A percentile compares a stretch with the other conserved stretches of the same genome.
phyloP scores from a whole-genome alignment of 495 filamentous ascomycete genomes.

The Penicillium lagena region DNA sequence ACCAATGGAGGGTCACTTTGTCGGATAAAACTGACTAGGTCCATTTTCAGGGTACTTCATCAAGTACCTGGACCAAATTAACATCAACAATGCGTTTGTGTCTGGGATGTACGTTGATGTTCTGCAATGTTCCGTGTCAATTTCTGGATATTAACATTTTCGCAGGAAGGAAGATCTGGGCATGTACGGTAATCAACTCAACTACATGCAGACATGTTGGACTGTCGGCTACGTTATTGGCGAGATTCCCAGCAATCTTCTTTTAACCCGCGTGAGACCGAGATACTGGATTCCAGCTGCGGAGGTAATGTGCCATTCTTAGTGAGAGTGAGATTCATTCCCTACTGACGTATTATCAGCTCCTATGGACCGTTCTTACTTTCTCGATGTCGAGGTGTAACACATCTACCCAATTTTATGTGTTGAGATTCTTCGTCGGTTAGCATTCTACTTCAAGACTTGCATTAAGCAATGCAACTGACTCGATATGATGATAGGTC shows the following conservation, averaged over 20 bases:
- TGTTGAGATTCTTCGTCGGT: constrained; percentile 53
- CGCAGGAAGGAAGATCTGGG: constrained; percentile 56
- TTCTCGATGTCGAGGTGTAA: constrained; percentile 42
- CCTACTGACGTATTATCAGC: constrained; percentile 21
- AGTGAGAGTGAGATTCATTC: not conserved
- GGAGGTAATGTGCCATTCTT: constrained; percentile 13
- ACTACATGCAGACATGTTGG: constrained; percentile 48
- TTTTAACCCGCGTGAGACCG: constrained; percentile 48
- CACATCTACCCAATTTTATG: constrained; percentile 45
- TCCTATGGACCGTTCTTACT: constrained; percentile 49
- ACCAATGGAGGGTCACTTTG: not conserved
- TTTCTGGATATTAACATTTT: not conserved
- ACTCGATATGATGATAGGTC: constrained; percentile 15
- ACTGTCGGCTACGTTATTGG: constrained; percentile 60
- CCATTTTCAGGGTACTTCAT: constrained; percentile 44
- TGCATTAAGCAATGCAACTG: constrained; percentile 30
- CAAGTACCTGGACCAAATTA: constrained; percentile 53
- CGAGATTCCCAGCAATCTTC: constrained; percentile 54
- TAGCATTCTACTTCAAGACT: constrained; percentile 13
- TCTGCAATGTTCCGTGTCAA: not conserved
- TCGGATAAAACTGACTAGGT: not conserved
- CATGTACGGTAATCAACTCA: constrained; percentile 48
- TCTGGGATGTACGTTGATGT: constrained; percentile 28
- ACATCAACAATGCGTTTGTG: constrained; percentile 52
- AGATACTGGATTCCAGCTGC: constrained; percentile 53